phyloP scores from a whole-genome alignment of 768 basidiomycete genomes.

The Coprinopsis sp. region DNA sequence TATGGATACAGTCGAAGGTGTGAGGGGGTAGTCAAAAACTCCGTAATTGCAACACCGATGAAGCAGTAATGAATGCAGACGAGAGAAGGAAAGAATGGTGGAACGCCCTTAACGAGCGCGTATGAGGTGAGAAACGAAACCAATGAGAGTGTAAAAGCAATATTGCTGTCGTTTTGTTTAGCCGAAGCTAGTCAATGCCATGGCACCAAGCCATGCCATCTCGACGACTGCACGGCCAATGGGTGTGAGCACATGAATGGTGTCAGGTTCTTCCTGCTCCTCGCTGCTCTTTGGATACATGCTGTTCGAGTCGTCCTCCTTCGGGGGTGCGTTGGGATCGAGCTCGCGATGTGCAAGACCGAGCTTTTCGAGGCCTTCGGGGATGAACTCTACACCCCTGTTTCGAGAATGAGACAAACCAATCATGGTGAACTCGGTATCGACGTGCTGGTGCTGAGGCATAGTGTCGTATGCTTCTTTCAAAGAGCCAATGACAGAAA shows the following conservation, averaged over 20 bases:
- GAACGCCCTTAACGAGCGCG: too few species aligned
- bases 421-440: slow-evolving; percentile 36
- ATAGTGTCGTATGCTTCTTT: slow-evolving; percentile 47
- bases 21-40: too few species aligned
- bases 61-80: too few species aligned
- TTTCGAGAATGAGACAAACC: slow-evolving; percentile 60
- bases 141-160: too few species aligned
- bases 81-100: too few species aligned
- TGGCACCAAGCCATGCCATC: slow-evolving; percentile 51
- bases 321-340: slow-evolving; percentile 16
- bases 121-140: too few species aligned
- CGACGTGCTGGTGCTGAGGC: slow-evolving; percentile 23
- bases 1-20: too few species aligned
- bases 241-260: slow-evolving; percentile 43
- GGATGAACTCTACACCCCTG: slow-evolving; percentile 71
- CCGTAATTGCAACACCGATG: too few species aligned
- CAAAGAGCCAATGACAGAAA: slow-evolving; percentile 60
- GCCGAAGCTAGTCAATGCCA: slow-evolving; percentile 52
- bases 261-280: slow-evolving; percentile 32
- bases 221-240: slow-evolving; percentile 51
- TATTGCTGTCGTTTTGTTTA: too few species aligned
- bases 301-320: slow-evolving; percentile 5
- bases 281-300: slow-evolving; percentile 8
- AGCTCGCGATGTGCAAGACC: slow-evolving; percentile 52
- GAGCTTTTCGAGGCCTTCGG: slow-evolving; percentile 72